Evolutionary conservation across 257 asterid species (phyloP).

Genomic region (Solanum gandarillasii): DNA sequence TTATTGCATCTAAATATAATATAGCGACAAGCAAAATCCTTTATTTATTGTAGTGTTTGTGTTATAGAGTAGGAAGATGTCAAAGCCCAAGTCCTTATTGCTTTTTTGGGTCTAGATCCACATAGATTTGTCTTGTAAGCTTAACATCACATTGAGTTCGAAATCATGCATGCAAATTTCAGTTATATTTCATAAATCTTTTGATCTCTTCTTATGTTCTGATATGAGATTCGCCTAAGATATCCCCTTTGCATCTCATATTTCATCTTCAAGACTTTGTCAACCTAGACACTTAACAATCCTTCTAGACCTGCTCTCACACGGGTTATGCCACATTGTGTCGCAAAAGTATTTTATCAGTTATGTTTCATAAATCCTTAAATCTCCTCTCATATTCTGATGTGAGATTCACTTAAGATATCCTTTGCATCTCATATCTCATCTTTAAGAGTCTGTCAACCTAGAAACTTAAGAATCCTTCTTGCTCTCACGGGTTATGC

Average conservation of each 20-base stretch:
- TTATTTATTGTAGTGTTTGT: not conserved
- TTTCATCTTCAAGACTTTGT: not conserved
- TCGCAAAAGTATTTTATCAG: not conserved
- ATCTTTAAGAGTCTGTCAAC: not conserved
- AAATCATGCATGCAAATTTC: not conserved
- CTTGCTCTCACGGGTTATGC: no score
- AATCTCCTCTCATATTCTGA: not conserved
- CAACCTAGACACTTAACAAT: no score
- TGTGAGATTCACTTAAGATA: not conserved
- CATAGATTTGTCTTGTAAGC: not conserved
- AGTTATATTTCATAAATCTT: not conserved
- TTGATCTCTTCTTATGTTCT: not conserved
- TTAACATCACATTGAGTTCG: not conserved
- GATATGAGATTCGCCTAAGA: not conserved
- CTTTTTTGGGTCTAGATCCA: not conserved
- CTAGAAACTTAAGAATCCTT: not conserved
- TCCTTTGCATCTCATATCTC: not conserved
- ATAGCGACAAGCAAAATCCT: not conserved
- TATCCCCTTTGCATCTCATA: not conserved
- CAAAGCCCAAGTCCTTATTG: no score
- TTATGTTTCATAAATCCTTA: not conserved
- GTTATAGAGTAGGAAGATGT: not conserved
- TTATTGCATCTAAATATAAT: no score
- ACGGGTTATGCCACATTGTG: no score
- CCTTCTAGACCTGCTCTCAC: not conserved